Base-by-base conservation (phyloP, 2,329 filamentous ascomycete genomes). In the Thielaviopsis populi region DNA sequence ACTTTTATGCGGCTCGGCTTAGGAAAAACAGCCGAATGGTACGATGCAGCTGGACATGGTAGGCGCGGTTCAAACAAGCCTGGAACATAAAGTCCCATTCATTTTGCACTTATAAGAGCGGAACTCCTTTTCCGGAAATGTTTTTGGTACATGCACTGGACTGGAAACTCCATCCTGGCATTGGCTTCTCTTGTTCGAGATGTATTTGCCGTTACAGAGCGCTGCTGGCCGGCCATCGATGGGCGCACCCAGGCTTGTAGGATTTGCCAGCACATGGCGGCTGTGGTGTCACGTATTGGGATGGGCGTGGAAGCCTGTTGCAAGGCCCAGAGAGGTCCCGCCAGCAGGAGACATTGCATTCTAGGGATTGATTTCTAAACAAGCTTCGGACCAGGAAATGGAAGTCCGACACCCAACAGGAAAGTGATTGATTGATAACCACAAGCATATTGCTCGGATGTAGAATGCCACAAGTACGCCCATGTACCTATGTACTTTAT, bases 331-430 rank as follows among this genome's bases (percentile, higher is more conserved):
- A n/a, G n/a, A n/a, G 17, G 19, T n/a, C 37, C 40, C 59, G 5
- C 59, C 41, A 48, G 22, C 24, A 46, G 40, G 59, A 30, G 59
- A 33, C 37, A 19, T 61, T 6, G 11, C 17, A 27, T n/a, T 43
- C 40, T 22, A 60, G 41, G 40, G 40, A 46, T 27, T 46, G n/a
- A 17, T 60, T 48, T n/a, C 17, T 17, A 61, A 22, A 48, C 41
- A 54, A 24, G 22, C 33, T 64, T 42, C 63, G 63, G 63, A 64
- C 48, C 41, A 43, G 46, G 37, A 19, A 37, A 42, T 63, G 59
- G 63, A 64, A 61, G 63, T 64, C 63, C 63, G 63, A 53, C 30
- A 43, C 46, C 27, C 17, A 46, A 24, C 30, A 61, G 37, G 56
- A 42, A 59, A 40, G 17, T 53, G 8, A 13, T 19, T 41, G 27